Evolutionary conservation across 2,329 filamentous ascomycete species (phyloP).

Genomic region (Aspergillus ibericus): DNA sequence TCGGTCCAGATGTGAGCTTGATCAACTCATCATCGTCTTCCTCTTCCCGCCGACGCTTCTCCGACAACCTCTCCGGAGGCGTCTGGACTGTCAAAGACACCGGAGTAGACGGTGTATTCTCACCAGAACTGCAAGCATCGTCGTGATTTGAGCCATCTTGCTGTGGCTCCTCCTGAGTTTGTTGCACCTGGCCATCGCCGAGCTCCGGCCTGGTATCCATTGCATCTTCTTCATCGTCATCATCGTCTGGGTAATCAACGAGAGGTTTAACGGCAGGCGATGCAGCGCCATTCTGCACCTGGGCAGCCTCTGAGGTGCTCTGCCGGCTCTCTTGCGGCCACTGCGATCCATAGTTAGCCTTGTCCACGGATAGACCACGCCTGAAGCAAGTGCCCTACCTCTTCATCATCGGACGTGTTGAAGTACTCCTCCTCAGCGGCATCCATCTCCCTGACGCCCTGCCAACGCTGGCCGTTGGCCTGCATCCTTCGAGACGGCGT

Average conservation of each 20-base stretch:
- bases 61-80: constrained; percentile 75
- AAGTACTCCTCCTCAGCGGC: constrained; percentile 90
- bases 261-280: constrained; percentile 68
- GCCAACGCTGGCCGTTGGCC: constrained; percentile 62
- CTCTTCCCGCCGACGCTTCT: constrained; percentile 81
- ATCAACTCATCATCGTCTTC: constrained; percentile 92
- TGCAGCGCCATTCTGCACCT: constrained; percentile 58
- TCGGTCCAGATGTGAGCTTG: constrained; percentile 64
- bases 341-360: constrained; percentile 14
- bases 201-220: constrained; percentile 56
- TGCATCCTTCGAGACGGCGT: constrained; percentile 48
- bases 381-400: constrained; percentile 42
- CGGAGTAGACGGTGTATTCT: constrained; percentile 25
- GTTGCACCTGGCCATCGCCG: constrained; percentile 18
- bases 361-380: not conserved
- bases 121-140: constrained; percentile 25
- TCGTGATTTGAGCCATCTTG: constrained; percentile 22
- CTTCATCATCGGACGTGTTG: constrained; percentile 83
- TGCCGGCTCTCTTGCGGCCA: constrained; percentile 39
- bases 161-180: constrained; percentile 8
- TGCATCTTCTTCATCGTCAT: constrained; percentile 76
- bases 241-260: constrained; percentile 91
- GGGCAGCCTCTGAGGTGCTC: constrained; percentile 33
- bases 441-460: constrained; percentile 79
- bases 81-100: constrained; percentile 26